phyloP scores from a whole-genome alignment of 768 basidiomycete species.

The Mycena leptocephala region DNA sequence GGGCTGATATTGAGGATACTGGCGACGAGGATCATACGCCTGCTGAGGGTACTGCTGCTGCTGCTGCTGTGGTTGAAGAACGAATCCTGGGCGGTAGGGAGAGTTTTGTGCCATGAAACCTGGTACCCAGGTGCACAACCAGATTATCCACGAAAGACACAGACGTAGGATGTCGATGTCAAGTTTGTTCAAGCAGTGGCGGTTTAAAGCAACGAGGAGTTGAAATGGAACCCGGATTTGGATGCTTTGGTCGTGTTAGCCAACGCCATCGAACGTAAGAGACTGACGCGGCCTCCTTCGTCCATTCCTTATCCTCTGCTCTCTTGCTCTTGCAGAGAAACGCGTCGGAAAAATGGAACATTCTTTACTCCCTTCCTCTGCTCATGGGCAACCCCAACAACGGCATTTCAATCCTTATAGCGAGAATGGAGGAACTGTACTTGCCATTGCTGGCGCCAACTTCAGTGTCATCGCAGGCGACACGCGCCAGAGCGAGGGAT shows the following conservation, averaged over 20 bases:
- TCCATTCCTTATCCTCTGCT: background rate
- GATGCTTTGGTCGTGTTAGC: background rate
- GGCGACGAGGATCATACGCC: constrained; percentile 27
- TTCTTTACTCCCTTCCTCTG: background rate
- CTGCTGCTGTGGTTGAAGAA: constrained; percentile 18
- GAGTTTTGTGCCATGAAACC: constrained; percentile 28
- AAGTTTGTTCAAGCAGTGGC: background rate
- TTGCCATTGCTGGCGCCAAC: constrained; percentile 94
- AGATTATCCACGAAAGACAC: background rate
- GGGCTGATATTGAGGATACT: constrained; percentile 13
- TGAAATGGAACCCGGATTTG: too few relatives aligned
- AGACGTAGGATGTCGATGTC: background rate
- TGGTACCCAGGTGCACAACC: background rate
- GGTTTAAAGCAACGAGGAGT: background rate
- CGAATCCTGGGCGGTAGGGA: constrained; percentile 22
- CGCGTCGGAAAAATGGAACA: constrained; percentile 7
- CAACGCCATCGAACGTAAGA: background rate
- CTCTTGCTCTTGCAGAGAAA: background rate
- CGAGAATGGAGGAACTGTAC: constrained; percentile 96
- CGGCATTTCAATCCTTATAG: constrained; percentile 90
- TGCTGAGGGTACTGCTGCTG: constrained; percentile 24
- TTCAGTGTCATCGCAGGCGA: constrained; percentile 97
- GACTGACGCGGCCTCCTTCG: constrained; percentile 17
- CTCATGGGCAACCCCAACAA: constrained; percentile 56
- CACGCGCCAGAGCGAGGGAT: constrained; percentile 97